A percentile compares a stretch with the other conserved stretches of the same genome.
These are phyloP conservation scores for Microbotryomycetes sp. DNA, from an alignment of 1,284 basidiomycete genomes.

Conservation along the genomic window DNA sequence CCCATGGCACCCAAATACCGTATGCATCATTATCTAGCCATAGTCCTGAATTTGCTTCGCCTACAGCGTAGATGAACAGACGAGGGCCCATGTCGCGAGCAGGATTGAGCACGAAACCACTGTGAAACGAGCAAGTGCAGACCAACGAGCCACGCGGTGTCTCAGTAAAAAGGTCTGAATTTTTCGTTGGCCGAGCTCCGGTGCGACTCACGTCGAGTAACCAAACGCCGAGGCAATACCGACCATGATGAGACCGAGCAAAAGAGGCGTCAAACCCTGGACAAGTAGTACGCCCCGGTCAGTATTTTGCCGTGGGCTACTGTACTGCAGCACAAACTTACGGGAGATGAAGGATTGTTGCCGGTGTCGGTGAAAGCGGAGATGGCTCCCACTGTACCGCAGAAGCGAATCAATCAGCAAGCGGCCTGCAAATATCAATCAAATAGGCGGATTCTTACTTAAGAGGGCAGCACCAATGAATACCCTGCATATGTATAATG, in stretches of 20 bases:
- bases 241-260: constrained; percentile 13
- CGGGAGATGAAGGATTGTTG: constrained; percentile 13
- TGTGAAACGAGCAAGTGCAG: too few species aligned
- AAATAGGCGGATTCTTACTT: background rate
- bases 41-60: background rate
- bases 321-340: background rate
- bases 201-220: constrained; percentile 4
- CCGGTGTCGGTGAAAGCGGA: constrained; percentile 8
- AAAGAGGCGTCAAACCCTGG: constrained; percentile 10
- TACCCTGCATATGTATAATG: too few species aligned
- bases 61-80: constrained; percentile 48
- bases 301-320: too few species aligned
- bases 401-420: background rate
- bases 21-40: constrained; percentile 6
- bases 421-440: too few species aligned
- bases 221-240: constrained; percentile 11
- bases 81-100: constrained; percentile 60
- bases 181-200: background rate
- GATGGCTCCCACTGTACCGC: constrained; percentile 6
- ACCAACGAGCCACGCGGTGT: constrained; percentile 53
- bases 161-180: too few species aligned
- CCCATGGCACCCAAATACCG: constrained; percentile 13
- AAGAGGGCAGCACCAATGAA: constrained; percentile 6
- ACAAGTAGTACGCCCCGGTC: too few species aligned
- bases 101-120: constrained; percentile 57